A percentile compares a stretch with the other conserved stretches of the same genome.
Conservation (phyloP, 2,329 filamentous ascomycete species). For the Penicillium hesseltinei region DNA sequence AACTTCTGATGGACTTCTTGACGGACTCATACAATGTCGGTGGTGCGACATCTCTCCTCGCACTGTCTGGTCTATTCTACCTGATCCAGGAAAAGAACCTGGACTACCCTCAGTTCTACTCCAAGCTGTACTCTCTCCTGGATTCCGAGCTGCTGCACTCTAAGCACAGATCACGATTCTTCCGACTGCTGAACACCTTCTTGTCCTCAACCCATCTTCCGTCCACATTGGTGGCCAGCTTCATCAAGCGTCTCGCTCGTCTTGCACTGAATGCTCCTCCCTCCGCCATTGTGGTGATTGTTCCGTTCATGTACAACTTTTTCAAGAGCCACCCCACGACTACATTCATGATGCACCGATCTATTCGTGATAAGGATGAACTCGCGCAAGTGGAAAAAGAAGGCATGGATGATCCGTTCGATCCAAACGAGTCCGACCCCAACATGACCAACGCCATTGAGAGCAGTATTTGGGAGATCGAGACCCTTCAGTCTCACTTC, state of each 20-base stretch:
- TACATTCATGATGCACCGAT: constrained; percentile 94
- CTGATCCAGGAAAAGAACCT: constrained; percentile 91
- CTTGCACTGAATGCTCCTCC: constrained; percentile 86
- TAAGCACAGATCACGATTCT: constrained; percentile 89
- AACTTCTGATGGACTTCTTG: constrained; percentile 91
- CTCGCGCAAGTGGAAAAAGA: constrained; percentile 60
- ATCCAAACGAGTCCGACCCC: constrained; percentile 72
- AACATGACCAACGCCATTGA: constrained; percentile 85
- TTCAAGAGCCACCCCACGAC: constrained; percentile 85
- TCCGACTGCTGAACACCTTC: constrained; percentile 88
- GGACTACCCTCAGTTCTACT: constrained; percentile 92
- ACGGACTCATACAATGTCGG: constrained; percentile 90
- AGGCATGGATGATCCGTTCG: constrained; percentile 73
- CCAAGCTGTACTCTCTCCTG: constrained; percentile 88
- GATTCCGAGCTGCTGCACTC: constrained; percentile 86
- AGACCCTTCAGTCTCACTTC: constrained; percentile 87
- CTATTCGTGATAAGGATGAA: constrained; percentile 57
- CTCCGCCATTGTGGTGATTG: constrained; percentile 78
- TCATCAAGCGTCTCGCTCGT: constrained; percentile 88
- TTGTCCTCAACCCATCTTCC: constrained; percentile 89
- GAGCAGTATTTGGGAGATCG: constrained; percentile 91
- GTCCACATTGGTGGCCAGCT: constrained; percentile 85
- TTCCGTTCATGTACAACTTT: constrained; percentile 95
- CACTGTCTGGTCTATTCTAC: constrained; percentile 90
- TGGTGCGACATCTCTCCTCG: constrained; percentile 81